Conservation (phyloP, 257 asterid species). For the Forsythia suspensa region DNA sequence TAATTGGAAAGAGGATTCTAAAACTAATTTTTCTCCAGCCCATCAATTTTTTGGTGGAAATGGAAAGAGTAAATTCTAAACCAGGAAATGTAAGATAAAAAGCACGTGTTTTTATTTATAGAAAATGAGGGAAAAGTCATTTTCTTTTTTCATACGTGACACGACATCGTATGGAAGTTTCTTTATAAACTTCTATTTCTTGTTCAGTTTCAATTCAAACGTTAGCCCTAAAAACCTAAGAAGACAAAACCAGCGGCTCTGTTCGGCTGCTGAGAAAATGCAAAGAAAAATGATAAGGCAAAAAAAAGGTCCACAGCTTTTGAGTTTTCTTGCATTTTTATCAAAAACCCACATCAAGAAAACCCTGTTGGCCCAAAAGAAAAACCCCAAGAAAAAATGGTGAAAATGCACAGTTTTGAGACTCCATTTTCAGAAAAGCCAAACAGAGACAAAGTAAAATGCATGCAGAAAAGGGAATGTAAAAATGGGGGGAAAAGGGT, state of each 20-base stretch:
- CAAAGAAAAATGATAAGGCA: background rate
- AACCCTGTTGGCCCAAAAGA: conserved; percentile 7
- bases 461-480: background rate
- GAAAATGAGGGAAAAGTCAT: background rate
- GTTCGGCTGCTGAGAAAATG: conserved; percentile 1
- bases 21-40: conserved; percentile 21
- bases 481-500: background rate
- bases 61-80: conserved; percentile 15
- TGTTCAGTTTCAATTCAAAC: conserved; percentile 11
- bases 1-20: background rate
- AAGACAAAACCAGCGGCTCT: conserved; percentile 5
- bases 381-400: background rate
- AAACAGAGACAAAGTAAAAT: background rate
- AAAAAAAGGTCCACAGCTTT: too few species aligned
- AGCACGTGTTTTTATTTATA: conserved; percentile 19
- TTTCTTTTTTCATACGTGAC: background rate
- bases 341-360: background rate
- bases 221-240: conserved; percentile 26
- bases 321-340: background rate
- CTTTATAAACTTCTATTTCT: background rate
- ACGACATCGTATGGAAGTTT: conserved; percentile 33
- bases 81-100: background rate
- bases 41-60: conserved; percentile 21
- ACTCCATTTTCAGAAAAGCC: background rate
- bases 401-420: background rate